Conservation (phyloP, 2,329 filamentous ascomycete species). For the Falciphora oryzae region DNA sequence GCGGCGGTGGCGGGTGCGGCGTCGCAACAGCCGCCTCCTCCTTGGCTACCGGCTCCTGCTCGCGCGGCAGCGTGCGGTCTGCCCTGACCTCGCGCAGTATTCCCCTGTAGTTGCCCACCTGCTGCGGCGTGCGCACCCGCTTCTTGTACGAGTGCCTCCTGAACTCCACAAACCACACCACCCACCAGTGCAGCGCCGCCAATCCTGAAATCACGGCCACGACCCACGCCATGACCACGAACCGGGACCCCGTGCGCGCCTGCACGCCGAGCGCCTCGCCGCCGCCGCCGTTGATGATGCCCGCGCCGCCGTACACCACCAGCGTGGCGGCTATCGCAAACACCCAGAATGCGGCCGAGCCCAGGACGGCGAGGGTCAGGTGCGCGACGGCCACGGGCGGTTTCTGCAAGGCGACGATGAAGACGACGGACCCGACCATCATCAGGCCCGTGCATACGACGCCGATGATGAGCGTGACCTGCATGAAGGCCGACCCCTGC, state of each 20-base stretch:
- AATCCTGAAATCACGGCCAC: constrained; percentile 13
- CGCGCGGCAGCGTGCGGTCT: constrained; percentile 11
- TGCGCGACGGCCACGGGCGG: constrained; percentile 14
- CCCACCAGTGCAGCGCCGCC: constrained; percentile 17
- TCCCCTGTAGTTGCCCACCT: constrained; percentile 20
- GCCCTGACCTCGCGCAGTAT: constrained; percentile 18
- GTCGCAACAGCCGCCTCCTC: background rate
- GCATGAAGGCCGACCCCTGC: constrained; percentile 15
- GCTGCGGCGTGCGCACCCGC: constrained; percentile 14
- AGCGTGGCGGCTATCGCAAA: constrained; percentile 16
- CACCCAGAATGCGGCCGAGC: constrained; percentile 9
- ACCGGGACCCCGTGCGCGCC: constrained; percentile 13
- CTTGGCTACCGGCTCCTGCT: background rate
- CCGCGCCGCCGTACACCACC: constrained; percentile 13
- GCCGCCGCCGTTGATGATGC: constrained; percentile 9
- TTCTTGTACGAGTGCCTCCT: constrained; percentile 18
- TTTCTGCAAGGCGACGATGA: constrained; percentile 13
- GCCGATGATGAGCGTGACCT: constrained; percentile 17
- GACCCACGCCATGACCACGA: constrained; percentile 18
- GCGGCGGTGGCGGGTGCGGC: too few species aligned
- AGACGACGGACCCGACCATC: constrained; percentile 15
- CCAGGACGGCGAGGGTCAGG: constrained; percentile 13
- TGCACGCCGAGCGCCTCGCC: constrained; percentile 15
- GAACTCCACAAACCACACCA: constrained; percentile 21
- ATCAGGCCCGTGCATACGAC: constrained; percentile 13